phyloP scores from a whole-genome alignment of 2,329 filamentous ascomycete genomes.

The Hypoxylon sp. region DNA sequence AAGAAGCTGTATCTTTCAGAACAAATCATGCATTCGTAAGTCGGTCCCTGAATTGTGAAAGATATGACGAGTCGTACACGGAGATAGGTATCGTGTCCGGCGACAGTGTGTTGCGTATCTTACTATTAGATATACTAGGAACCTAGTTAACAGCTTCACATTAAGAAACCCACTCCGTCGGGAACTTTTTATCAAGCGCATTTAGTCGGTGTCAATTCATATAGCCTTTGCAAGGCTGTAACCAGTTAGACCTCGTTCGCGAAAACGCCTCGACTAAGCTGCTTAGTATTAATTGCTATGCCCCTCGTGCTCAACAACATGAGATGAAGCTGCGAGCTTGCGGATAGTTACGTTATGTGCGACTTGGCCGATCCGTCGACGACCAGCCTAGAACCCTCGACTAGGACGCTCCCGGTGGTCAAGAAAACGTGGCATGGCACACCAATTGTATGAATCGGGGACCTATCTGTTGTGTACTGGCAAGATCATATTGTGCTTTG shows the following conservation, averaged over 20 bases:
- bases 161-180: not conserved
- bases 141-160: constrained; percentile 1
- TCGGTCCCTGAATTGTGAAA: constrained; percentile 38
- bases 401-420: constrained; percentile 17
- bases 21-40: constrained; percentile 14
- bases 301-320: constrained; percentile 8
- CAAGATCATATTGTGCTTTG: constrained; percentile 18
- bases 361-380: constrained; percentile 18
- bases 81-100: not conserved
- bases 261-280: not conserved
- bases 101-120: not conserved
- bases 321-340: constrained; percentile 2
- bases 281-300: not conserved
- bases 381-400: constrained; percentile 25
- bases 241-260: not conserved
- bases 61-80: constrained; percentile 25
- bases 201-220: too few species aligned
- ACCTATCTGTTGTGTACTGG: constrained; percentile 24
- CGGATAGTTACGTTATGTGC: constrained; percentile 32
- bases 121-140: constrained; percentile 2
- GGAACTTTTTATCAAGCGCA: not conserved
- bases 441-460: constrained; percentile 23
- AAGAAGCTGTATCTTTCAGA: constrained; percentile 6
- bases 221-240: too few species aligned
- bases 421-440: constrained; percentile 40